Base-by-base conservation (phyloP, 202 grass and related monocot species). In the Schoenoplectus triqueter region DNA sequence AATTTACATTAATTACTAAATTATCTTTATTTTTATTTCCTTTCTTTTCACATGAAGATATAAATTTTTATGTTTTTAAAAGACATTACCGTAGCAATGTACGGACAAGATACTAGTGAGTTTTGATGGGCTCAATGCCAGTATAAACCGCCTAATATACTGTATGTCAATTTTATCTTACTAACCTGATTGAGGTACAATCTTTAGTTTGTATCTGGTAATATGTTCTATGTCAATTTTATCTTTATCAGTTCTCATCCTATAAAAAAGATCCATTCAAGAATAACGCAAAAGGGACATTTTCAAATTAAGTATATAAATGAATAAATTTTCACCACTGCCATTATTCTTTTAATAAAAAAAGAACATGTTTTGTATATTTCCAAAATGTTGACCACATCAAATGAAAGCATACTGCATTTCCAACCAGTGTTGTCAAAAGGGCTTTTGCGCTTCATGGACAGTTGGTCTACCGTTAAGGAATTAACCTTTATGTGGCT, bases 231-330 rank as follows among this genome's bases (percentile, higher is more conserved):
- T 40, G 14, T 40, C 60, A 10, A 50, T 20, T 55, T 1, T 60
- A 20, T 51, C 70, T 74, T 51, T 74, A 11, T 74, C 45, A 42
- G 0, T 78, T 78, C 39, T 59, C 2, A 59, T 78, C 14, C 51
- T 56, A 42, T 59, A 15, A 5, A 59, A 59, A 17, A 54, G 2
- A 7, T 59, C 22, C 22, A 59, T 40, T 50, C 5, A 59, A 78
- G 52, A 17, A 17, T 42, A 60, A 61, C 42, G 5, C 13, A 9
- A 42, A 61, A 13, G 52, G 45, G 54, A 78, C 15, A 22, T 78
- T 60, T 44, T 60, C 74, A 78, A 78, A 60, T 78, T 4, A 57
- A n/a, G 22, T 78, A 59, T 56, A n/a, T 60, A 78, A 60, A 60
- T 60, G 54, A 61, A 15, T 62, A 42, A 60, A 39, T 6, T 22